A percentile compares a stretch with the other conserved stretches of the same genome.
These are phyloP conservation scores for Seminavis robusta DNA, from an alignment of 108 stramenopile genomes.

Conservation along the genomic window DNA sequence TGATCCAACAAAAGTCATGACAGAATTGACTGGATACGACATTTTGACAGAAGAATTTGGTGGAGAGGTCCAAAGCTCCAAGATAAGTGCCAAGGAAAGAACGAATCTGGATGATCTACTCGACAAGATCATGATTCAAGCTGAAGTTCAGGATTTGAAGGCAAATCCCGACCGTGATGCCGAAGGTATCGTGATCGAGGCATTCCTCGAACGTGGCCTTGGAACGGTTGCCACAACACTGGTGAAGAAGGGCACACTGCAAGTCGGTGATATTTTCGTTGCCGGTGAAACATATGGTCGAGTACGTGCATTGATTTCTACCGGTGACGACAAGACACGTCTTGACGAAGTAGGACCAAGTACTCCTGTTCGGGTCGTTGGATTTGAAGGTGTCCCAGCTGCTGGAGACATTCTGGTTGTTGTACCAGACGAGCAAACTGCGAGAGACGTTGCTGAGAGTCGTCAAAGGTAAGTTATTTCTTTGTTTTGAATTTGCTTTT, in stretches of 20 bases:
- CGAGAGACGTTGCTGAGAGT: conserved; percentile 71
- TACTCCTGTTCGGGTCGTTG: conserved; percentile 82
- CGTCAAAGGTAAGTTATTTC: conserved; percentile 56
- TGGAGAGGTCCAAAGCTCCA: conserved; percentile 86
- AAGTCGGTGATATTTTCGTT: conserved; percentile 90
- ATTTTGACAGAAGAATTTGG: conserved; percentile 93
- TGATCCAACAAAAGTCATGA: conserved; percentile 74
- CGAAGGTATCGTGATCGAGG: conserved; percentile 94
- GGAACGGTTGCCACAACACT: conserved; percentile 93
- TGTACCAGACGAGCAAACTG: conserved; percentile 74
- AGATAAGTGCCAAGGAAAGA: conserved; percentile 91
- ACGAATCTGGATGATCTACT: conserved; percentile 92
- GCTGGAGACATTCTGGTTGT: conserved; percentile 91
- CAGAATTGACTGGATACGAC: conserved; percentile 90
- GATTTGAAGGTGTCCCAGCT: conserved; percentile 80
- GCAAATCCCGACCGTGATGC: conserved; percentile 88
- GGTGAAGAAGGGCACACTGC: conserved; percentile 94
- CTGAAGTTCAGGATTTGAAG: conserved; percentile 90
- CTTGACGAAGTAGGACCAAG: conserved; percentile 89
- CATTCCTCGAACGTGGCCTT: conserved; percentile 85
- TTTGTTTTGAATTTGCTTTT: conserved; percentile 3
- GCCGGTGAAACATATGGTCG: conserved; percentile 90
- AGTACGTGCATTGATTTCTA: conserved; percentile 80
- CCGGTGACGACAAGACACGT: conserved; percentile 71
- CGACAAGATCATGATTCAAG: conserved; percentile 92